Conservation (phyloP, 371 early-diverging fungal genomes). For the Smittium culicis region DNA sequence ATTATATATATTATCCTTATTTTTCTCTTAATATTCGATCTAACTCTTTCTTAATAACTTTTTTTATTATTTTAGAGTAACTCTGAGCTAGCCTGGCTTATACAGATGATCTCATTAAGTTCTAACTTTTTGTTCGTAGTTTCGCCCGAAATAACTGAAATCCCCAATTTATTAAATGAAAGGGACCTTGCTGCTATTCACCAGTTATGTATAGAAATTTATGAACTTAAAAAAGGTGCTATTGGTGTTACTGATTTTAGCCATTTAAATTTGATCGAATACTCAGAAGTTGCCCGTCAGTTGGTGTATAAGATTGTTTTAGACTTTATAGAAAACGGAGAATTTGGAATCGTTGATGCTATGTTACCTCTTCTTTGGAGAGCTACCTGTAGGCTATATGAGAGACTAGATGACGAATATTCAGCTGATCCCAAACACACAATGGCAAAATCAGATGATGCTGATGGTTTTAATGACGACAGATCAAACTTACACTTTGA, state of each 20-base stretch:
- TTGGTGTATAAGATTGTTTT: conserved; percentile 5
- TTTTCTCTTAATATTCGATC: too few relatives aligned
- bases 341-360: background rate
- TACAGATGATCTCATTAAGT: background rate
- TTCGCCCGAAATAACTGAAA: background rate
- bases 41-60: background rate
- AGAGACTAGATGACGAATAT: background rate
- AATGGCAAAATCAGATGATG: background rate
- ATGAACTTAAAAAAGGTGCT: background rate
- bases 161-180: background rate
- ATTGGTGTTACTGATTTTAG: background rate
- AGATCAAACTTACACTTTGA: background rate
- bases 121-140: background rate
- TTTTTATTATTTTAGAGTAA: background rate
- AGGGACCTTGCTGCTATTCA: background rate
- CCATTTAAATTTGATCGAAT: conserved; percentile 1
- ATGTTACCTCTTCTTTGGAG: background rate
- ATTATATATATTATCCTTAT: background rate
- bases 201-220: background rate
- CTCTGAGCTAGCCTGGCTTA: conserved; percentile 1
- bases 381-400: background rate
- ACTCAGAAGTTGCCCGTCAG: background rate
- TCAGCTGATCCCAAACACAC: background rate
- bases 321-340: background rate
- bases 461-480: background rate